Evolutionary conservation across 148 eudicot species (phyloP).

Genomic region (Spergularia marina): DNA sequence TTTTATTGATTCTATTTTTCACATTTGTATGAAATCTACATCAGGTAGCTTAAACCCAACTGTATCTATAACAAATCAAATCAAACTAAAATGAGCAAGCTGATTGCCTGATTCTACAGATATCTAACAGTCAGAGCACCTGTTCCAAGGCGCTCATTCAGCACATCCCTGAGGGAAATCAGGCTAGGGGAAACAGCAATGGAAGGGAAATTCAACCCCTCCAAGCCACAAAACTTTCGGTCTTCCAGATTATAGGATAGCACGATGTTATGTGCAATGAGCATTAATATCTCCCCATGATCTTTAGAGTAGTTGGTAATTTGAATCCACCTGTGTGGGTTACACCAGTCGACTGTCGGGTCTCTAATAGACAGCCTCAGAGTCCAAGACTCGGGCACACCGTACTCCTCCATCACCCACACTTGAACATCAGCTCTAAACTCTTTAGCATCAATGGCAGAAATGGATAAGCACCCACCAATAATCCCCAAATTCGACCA

Average conservation of each 20-base stretch:
- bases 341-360: conserved; percentile 45
- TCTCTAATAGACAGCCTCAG: conserved; percentile 31
- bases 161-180: conserved; percentile 27
- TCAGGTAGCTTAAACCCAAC: no score
- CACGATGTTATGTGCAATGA: conserved; percentile 24
- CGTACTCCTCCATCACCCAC: conserved; percentile 49
- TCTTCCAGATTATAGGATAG: conserved; percentile 24
- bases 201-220: conserved; percentile 17
- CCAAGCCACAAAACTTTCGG: conserved; percentile 4
- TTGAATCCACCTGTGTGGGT: conserved; percentile 39
- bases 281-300: conserved; percentile 24
- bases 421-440: conserved; percentile 32
- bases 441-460: conserved; percentile 32
- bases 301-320: conserved; percentile 23
- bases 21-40: no score
- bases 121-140: conserved; percentile 18
- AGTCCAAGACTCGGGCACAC: conserved; percentile 36
- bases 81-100: neutral
- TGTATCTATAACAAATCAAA: neutral
- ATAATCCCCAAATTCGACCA: conserved; percentile 39
- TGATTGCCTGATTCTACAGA: neutral
- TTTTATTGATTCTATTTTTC: neutral
- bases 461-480: conserved; percentile 29
- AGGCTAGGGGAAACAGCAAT: conserved; percentile 35
- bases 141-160: conserved; percentile 14